A percentile compares a stretch with the other conserved stretches of the same genome.
Evolutionary conservation across 2,329 filamentous ascomycete species (phyloP).

Genomic region (Lasiodiplodia theobromae): DNA sequence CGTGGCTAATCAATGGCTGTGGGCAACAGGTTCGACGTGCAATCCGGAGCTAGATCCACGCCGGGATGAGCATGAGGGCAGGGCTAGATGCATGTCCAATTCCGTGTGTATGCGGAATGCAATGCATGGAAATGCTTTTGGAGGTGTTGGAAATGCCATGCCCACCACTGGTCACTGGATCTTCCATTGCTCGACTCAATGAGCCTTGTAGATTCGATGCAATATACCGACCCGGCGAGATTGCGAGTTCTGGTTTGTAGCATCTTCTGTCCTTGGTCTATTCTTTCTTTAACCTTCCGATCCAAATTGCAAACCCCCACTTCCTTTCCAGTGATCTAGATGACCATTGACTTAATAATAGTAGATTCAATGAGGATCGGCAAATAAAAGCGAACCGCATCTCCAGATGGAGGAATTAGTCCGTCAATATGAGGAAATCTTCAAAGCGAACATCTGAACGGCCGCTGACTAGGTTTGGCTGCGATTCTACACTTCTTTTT

Average conservation of each 20-base stretch:
- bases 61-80: neutral
- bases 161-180: neutral
- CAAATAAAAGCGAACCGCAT: neutral
- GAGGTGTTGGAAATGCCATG: neutral
- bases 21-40: neutral
- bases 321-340: neutral
- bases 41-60: neutral
- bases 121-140: neutral
- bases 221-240: neutral
- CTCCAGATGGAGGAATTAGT: neutral
- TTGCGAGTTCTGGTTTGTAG: neutral
- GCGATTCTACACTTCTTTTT: neutral
- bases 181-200: neutral
- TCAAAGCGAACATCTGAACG: no score
- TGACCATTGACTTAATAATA: neutral
- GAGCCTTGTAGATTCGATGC: neutral
- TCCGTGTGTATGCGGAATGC: neutral
- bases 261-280: neutral
- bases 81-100: neutral
- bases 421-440: neutral
- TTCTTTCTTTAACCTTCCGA: neutral
- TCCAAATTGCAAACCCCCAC: neutral
- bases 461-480: neutral
- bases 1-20: neutral
- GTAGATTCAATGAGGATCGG: neutral